Evolutionary conservation across 768 basidiomycete species (phyloP), one percentile per base, ranked within the genome.

Genomic region (Mycena leptocephala): DNA sequence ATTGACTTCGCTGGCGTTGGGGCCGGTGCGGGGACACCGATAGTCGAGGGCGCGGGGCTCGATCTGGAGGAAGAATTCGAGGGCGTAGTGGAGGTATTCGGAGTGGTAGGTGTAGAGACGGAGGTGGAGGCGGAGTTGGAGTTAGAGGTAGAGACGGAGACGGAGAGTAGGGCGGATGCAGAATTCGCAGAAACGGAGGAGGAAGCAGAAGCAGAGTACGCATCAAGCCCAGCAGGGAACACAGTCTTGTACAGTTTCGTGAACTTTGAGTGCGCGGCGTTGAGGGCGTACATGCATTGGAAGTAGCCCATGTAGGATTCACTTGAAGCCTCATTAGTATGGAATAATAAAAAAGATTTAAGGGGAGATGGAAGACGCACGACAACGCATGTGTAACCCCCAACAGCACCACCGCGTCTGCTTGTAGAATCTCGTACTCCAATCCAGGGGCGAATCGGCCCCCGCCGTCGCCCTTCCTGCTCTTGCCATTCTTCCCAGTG

Each of bases 291-390:
- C 91, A 95, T 87, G 86, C 94, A 95, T 78, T 95, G 94, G 10
- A 95, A 79, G 81, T 95, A 95, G 39, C 95, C 95, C 87, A 90
- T 92, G 82, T 95, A 95, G 2, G 92, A 92, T 84, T 95, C 95
- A 70, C 93, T 95, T 70, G 8, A 10, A 26, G 22, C 2, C 3
- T 2, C 41, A 18, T 41, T 62, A 24, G 24, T 41, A n/a, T n/a
- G n/a, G n/a, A n/a, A n/a, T n/a, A n/a, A n/a, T n/a, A n/a, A n/a
- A n/a, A n/a, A n/a, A n/a, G n/a, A n/a, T n/a, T n/a, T n/a, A n/a
- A n/a, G n/a, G n/a, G n/a, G 6, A 61, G 26, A 37, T 26, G 37
- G 58, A 43, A 20, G 10, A 83, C 89, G 26, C 77, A 94, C 94
- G 91, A 92, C 48, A 95, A 83, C 11, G 93, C 94, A 78, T 93